These are phyloP conservation scores for Pyrenochaeta sp. DNA, from an alignment of 2,329 filamentous ascomycete genomes.

Conservation along the genomic window DNA sequence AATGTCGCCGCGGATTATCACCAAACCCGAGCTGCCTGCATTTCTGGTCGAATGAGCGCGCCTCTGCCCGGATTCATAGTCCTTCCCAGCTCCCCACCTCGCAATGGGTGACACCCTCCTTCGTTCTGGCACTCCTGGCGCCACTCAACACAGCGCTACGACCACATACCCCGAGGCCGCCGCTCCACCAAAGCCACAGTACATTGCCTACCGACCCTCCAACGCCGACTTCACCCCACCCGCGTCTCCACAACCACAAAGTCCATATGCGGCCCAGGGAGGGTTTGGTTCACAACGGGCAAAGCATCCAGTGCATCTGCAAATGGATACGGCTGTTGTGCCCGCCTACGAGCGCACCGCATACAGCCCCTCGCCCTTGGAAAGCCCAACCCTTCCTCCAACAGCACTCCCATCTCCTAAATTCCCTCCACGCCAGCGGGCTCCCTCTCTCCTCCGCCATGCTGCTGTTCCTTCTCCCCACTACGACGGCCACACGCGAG, in stretches of 20 bases:
- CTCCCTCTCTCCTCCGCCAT: constrained; percentile 52
- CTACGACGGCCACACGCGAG: constrained; percentile 28
- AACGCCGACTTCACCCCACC: constrained; percentile 45
- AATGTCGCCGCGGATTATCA: constrained; percentile 36
- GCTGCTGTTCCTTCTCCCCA: constrained; percentile 40
- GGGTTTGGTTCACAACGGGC: constrained; percentile 33
- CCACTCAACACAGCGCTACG: constrained; percentile 15
- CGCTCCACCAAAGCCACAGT: constrained; percentile 22
- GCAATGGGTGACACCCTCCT: constrained; percentile 41
- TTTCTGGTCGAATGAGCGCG: constrained; percentile 42
- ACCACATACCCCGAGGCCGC: constrained; percentile 16
- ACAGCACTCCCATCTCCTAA: constrained; percentile 51
- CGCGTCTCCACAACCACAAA: constrained; percentile 39
- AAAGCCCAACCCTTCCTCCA: constrained; percentile 42
- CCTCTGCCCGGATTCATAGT: constrained; percentile 12
- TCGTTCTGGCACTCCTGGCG: constrained; percentile 23
- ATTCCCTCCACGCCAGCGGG: constrained; percentile 51
- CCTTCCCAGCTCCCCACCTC: constrained; percentile 17
- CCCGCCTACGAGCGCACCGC: constrained; percentile 37
- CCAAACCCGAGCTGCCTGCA: constrained; percentile 24
- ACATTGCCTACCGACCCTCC: constrained; percentile 34
- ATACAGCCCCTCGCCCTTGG: constrained; percentile 40
- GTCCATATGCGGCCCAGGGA: constrained; percentile 23
- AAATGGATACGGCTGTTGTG: constrained; percentile 35
- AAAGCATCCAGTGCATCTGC: constrained; percentile 37